Base-by-base conservation (phyloP, 176 grass and related monocot genomes). In the Thalia dealbata region DNA sequence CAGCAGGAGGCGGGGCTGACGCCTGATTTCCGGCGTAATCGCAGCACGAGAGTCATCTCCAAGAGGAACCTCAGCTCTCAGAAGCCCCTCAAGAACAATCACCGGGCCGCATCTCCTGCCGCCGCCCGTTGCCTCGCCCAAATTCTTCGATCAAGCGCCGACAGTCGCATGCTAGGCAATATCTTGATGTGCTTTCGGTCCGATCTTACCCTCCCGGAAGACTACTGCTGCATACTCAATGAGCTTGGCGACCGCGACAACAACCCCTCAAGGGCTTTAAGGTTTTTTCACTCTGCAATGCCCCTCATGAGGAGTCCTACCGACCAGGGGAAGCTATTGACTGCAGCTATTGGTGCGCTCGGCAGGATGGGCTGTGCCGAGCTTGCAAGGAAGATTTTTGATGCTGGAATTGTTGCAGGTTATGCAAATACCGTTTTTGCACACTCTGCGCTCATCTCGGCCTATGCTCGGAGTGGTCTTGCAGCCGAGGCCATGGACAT, bases 361-460 rank as follows among this genome's bases (percentile, higher is more conserved):
- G 95, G 95, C 43, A 92, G 92, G 82, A 84, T 97, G 79, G 83
- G 85, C 5, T 69, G 87, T 3, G 83, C 89, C 0, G 87, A 97
- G 62, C 81, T 97, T 22, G 95, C 95, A 48, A 90, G 78, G 72
- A 78, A 89, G 77, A 76, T 81, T 22, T 97, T 97, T 69, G 90
- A 97, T 25, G 59, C 55, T 11, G 87, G 90, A 16, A 42, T 91
- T 50, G 76, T 81, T 18, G 64, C 66, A 26, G 83, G 87, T 0
- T 97, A 93, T 29, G 95, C 87, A n/a, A 93, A 97, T 19, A 97
- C 95, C 0, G 83, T 97, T 46, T 97, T 91, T 78, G 90, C 95
- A 0, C 61, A 97, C 74, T 86, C 95, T 0, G 87, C 95, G 0
- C 82, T 97, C 35, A 92, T 97, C 78, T 97, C 95, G 14, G 87